Percentiles rank a stretch among this genome's conserved stretches.
phyloP scores from a whole-genome alignment of 2,329 filamentous ascomycete species.

The Aaosphaeria pasadenensis region DNA sequence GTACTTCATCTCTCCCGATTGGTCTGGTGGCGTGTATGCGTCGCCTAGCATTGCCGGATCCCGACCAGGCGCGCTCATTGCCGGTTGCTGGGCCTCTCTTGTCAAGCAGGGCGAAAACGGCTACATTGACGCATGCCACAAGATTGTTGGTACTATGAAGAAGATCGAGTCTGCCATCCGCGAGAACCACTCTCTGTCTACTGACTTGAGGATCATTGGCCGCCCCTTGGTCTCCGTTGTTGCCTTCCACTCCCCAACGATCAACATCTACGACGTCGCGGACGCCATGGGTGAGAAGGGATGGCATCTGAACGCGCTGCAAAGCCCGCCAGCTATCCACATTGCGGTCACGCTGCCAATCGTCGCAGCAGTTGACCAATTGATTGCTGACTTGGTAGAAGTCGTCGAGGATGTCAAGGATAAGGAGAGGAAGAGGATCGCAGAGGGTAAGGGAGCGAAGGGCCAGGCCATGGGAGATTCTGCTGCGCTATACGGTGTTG shows the following conservation, averaged over 20 bases:
- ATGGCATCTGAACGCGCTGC: conserved; percentile 95
- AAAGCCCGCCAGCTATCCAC: conserved; percentile 88
- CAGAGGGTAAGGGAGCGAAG: conserved; percentile 63
- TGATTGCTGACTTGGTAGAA: conserved; percentile 67
- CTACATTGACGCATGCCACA: conserved; percentile 81
- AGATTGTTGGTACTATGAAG: conserved; percentile 85
- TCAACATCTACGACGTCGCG: conserved; percentile 92
- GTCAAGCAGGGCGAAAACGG: conserved; percentile 85
- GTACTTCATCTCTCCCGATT: conserved; percentile 94
- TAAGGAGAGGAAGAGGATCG: conserved; percentile 70
- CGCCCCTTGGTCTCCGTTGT: conserved; percentile 86
- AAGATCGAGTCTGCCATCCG: conserved; percentile 73
- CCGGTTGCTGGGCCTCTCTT: conserved; percentile 90
- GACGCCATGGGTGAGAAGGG: conserved; percentile 81
- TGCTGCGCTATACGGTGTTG: conserved; percentile 89
- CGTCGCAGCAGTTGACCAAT: conserved; percentile 72
- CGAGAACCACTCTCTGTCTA: conserved; percentile 63
- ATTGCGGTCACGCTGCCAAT: conserved; percentile 90
- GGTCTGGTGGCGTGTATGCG: conserved; percentile 94
- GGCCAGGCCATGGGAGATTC: conserved; percentile 68
- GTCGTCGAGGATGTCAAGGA: conserved; percentile 70
- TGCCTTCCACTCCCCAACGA: conserved; percentile 76
- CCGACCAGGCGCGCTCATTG: conserved; percentile 88
- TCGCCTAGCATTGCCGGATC: conserved; percentile 90
- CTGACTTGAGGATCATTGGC: conserved; percentile 77